These are phyloP conservation scores for Kwoniella sp. DNA, from an alignment of 768 basidiomycete genomes.

Conservation along the genomic window DNA sequence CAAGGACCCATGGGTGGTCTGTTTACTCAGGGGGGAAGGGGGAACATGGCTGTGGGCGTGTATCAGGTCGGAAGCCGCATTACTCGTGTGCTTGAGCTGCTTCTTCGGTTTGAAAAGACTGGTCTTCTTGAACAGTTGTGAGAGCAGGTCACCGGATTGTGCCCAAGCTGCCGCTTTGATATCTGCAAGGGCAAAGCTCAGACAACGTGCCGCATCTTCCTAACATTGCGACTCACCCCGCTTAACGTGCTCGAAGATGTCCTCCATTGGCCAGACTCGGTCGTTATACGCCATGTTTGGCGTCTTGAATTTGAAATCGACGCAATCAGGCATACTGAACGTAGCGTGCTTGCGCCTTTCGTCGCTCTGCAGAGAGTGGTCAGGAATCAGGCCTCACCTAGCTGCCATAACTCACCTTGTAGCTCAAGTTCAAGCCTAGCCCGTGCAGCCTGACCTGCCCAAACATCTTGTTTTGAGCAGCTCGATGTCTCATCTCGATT, in stretches of 20 bases:
- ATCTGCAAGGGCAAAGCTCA: not conserved
- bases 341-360: slow-evolving; percentile 21
- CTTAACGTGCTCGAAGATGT: slow-evolving; percentile 48
- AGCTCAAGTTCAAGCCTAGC: slow-evolving; percentile 64
- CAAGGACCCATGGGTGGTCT: not conserved
- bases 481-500: slow-evolving; percentile 57
- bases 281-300: slow-evolving; percentile 65
- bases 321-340: slow-evolving; percentile 52
- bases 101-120: slow-evolving; percentile 29
- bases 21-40: slow-evolving; percentile 3
- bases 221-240: slow-evolving; percentile 30
- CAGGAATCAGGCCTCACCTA: too few relatives aligned
- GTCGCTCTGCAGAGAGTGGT: slow-evolving; percentile 38
- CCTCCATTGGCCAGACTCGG: slow-evolving; percentile 50
- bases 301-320: slow-evolving; percentile 80
- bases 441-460: slow-evolving; percentile 64
- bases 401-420: slow-evolving; percentile 53
- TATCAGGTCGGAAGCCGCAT: too few relatives aligned
- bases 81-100: too few relatives aligned
- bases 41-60: not conserved
- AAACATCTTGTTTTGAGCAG: slow-evolving; percentile 72
- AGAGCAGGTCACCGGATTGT: slow-evolving; percentile 23
- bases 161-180: slow-evolving; percentile 13
- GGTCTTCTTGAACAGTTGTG: slow-evolving; percentile 29
- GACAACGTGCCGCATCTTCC: too few relatives aligned